These are phyloP conservation scores for Quercus dentata DNA, from an alignment of 306 rosid genomes.

Conservation along the genomic window DNA sequence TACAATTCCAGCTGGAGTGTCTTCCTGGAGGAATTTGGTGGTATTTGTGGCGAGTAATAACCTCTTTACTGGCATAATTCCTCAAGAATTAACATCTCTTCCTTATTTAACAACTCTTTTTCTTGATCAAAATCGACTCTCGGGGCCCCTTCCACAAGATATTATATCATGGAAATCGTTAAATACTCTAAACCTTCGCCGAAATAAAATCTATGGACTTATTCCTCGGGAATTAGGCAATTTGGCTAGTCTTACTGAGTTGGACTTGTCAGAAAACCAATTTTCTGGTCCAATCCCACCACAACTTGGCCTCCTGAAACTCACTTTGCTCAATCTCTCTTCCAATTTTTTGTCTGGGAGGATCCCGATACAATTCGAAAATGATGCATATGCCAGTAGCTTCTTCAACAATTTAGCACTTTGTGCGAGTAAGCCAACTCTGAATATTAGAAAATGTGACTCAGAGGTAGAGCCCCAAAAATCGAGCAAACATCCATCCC, in stretches of 20 bases:
- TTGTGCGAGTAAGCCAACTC: constrained; percentile 29
- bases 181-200: constrained; percentile 31
- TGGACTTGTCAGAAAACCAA: constrained; percentile 66
- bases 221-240: constrained; percentile 36
- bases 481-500: constrained; percentile 37
- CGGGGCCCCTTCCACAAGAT: constrained; percentile 42
- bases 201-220: constrained; percentile 50
- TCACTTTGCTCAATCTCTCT: constrained; percentile 37
- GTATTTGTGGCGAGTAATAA: constrained; percentile 51
- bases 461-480: background rate
- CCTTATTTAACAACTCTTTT: constrained; percentile 18
- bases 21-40: constrained; percentile 43
- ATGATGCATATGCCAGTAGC: constrained; percentile 33
- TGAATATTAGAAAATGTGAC: constrained; percentile 37
- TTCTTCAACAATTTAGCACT: constrained; percentile 71
- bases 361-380: constrained; percentile 46
- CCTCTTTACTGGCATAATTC: constrained; percentile 48
- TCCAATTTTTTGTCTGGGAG: constrained; percentile 53
- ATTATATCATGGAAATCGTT: constrained; percentile 47
- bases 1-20: constrained; percentile 43
- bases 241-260: constrained; percentile 32
- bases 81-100: constrained; percentile 51
- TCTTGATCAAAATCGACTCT: constrained; percentile 54
- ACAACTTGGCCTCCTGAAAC: background rate
- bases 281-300: constrained; percentile 62